phyloP scores from a whole-genome alignment of 768 basidiomycete genomes.

The Hirschioporus abietinus region DNA sequence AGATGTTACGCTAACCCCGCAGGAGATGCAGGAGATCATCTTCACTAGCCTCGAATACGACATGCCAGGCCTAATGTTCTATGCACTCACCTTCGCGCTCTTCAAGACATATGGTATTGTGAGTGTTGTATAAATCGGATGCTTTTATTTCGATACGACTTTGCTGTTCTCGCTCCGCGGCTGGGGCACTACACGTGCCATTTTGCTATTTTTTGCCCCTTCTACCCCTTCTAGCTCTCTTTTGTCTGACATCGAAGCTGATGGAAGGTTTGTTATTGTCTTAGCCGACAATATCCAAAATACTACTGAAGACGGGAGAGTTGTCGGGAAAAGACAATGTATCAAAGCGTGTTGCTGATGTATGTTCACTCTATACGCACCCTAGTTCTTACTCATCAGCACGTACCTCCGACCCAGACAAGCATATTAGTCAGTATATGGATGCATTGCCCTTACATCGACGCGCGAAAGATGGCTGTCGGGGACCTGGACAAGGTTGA shows the following conservation, averaged over 20 bases:
- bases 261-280: background rate
- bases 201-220: too few species aligned
- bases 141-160: too few species aligned
- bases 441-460: constrained; percentile 2
- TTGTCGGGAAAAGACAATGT: constrained; percentile 30
- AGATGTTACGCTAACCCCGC: constrained; percentile 30
- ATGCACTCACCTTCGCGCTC: constrained; percentile 41
- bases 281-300: constrained; percentile 42
- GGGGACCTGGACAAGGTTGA: constrained; percentile 24
- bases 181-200: too few species aligned
- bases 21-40: constrained; percentile 42
- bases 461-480: constrained; percentile 1
- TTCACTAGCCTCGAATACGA: constrained; percentile 32
- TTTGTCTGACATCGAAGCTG: background rate
- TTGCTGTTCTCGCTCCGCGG: too few species aligned
- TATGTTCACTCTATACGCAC: constrained; percentile 21
- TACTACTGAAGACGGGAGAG: constrained; percentile 38
- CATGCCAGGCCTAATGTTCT: constrained; percentile 38
- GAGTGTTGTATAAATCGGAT: constrained; percentile 13
- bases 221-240: too few species aligned
- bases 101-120: constrained; percentile 51
- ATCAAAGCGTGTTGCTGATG: constrained; percentile 43
- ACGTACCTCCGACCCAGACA: constrained; percentile 25
- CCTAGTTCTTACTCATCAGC: background rate
- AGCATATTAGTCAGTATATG: constrained; percentile 38